Base-by-base conservation (phyloP, 495 filamentous ascomycete genomes). In the Aspergillus steynii region DNA sequence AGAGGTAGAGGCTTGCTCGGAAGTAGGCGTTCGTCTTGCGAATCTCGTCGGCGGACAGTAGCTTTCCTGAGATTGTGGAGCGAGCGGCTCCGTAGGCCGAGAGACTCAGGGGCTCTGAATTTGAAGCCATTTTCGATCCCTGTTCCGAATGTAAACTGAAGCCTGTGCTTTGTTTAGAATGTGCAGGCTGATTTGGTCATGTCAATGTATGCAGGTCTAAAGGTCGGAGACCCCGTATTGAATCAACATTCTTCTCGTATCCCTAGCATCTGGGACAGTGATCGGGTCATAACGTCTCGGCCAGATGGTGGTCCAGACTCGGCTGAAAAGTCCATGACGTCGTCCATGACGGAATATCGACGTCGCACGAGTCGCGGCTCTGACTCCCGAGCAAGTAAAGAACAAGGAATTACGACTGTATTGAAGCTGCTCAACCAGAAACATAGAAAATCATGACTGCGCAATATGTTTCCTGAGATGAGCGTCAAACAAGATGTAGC, bases 1-100 rank as follows among this genome's bases (percentile, higher is more conserved):
- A 86, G 6, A 91, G 83, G 64, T 90, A 91, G 68, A 90, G 65
- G 66, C 85, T 88, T 50, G 88, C 88, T 46, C 84, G 80, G 78
- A 89, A 90, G 72, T 85, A 91, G 53, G 83, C 80, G 57, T 83
- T 85, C 68, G 82, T 85, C 74, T 89, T 85, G 54, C 82, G 79
- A 55, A 90, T 62, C 55, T 90, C 86, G 27, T 89, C 87, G 27
- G 81, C 64, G 48, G 77, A 79, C 14, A 91, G 80, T 8, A 86
- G 85, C 34, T 75, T 71, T 5, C 76, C 79, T 68, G 82, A 73
- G 58, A 90, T 68, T 0, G 87, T 90, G 10, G 86, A 86, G 53
- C 88, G 83, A 68, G 88, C 87, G 26, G 73, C 68, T 62, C 87
- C 87, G 72, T 84, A 89, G 7, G 86, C 76, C 54, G 81, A 82